phyloP scores from a whole-genome alignment of 768 basidiomycete genomes.

The Podaxis sp. region DNA sequence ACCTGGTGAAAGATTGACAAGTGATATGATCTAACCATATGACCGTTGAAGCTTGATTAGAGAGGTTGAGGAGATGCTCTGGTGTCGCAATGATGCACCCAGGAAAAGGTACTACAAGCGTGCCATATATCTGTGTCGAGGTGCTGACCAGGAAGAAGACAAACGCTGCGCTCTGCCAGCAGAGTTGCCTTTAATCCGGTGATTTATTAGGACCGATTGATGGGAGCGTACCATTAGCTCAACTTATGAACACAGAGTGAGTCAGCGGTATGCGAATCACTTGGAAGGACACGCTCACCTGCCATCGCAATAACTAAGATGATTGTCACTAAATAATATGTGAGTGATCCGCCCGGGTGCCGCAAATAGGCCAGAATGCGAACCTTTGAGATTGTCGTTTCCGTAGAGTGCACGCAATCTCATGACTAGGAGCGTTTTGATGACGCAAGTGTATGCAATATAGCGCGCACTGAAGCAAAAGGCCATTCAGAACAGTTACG shows the following conservation, averaged over 20 bases:
- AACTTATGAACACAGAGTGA: background rate
- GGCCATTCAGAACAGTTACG: no score
- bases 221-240: background rate
- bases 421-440: constrained; percentile 9
- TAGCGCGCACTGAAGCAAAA: background rate
- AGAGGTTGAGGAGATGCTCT: background rate
- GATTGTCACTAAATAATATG: background rate
- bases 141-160: background rate
- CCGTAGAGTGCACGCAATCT: constrained; percentile 11
- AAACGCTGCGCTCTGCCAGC: background rate
- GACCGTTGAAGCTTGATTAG: background rate
- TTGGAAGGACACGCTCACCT: constrained; percentile 1
- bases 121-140: constrained; percentile 7
- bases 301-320: constrained; percentile 3
- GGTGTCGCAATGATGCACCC: background rate
- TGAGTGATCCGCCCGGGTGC: no score
- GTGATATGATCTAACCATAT: background rate
- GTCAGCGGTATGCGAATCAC: background rate
- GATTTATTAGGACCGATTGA: background rate
- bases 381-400: background rate
- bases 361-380: background rate
- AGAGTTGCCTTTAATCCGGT: background rate
- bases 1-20: no score
- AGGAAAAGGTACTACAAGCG: background rate
- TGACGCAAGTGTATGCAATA: constrained; percentile 7